These are phyloP conservation scores for Rhizomucor pusillus DNA, from an alignment of 371 early-diverging fungal species.

Conservation along the genomic window DNA sequence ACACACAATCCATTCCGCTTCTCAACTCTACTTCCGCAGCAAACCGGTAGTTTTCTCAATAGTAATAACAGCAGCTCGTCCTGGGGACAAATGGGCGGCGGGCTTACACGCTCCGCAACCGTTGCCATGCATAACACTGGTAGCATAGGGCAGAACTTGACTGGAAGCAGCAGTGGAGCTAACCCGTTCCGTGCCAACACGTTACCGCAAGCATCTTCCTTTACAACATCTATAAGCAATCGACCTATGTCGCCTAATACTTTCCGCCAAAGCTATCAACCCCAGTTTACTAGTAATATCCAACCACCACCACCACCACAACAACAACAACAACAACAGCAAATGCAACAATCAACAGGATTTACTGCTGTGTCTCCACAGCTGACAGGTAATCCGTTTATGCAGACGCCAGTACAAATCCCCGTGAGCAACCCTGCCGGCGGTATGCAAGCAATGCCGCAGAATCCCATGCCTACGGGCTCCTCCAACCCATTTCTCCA, in stretches of 20 bases:
- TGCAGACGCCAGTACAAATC: neutral
- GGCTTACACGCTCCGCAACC: too few species aligned
- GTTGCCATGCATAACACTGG: too few species aligned
- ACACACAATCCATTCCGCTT: slow-evolving; percentile 17
- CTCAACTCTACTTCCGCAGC: neutral
- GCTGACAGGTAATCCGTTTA: slow-evolving; percentile 1
- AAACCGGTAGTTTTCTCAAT: too few species aligned
- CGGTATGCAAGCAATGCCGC: neutral
- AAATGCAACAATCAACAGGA: neutral
- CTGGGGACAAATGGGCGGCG: too few species aligned
- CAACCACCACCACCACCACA: neutral
- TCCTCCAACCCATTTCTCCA: neutral
- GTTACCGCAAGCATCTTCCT: slow-evolving; percentile 2
- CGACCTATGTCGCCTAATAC: neutral
- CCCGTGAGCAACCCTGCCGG: too few species aligned
- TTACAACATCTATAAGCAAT: neutral
- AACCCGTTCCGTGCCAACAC: slow-evolving; percentile 15
- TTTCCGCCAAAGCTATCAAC: slow-evolving; percentile 1
- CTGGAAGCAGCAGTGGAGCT: neutral
- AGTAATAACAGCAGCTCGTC: neutral
- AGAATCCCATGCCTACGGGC: neutral
- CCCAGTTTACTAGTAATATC: neutral
- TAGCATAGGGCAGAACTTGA: too few species aligned
- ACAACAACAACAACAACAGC: neutral
- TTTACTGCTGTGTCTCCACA: neutral